phyloP scores from a whole-genome alignment of 2,329 filamentous ascomycete genomes.

The Neonectria sp. region DNA sequence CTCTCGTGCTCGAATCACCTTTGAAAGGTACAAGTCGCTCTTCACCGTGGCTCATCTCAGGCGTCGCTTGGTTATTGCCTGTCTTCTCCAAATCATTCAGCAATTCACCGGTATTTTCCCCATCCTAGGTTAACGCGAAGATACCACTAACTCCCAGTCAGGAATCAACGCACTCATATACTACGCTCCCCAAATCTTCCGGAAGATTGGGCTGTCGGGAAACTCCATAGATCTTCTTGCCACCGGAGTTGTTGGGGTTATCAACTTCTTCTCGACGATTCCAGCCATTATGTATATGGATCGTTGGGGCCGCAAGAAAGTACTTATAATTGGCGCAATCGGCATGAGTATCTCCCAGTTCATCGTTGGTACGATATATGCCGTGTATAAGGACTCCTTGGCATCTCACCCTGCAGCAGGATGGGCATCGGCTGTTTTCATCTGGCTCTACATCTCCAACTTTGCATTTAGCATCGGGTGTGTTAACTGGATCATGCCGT shows the following conservation, averaged over 20 bases:
- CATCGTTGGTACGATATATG: constrained; percentile 31
- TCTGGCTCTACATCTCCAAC: constrained; percentile 31
- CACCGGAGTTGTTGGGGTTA: constrained; percentile 39
- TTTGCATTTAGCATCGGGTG: constrained; percentile 27
- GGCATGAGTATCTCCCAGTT: constrained; percentile 30
- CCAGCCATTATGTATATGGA: constrained; percentile 36
- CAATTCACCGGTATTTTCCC: constrained; percentile 18
- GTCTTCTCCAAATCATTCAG: constrained; percentile 22
- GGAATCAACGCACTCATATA: constrained; percentile 62
- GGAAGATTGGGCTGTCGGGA: constrained; percentile 62
- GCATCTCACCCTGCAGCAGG: constrained; percentile 28
- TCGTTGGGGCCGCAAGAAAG: constrained; percentile 31
- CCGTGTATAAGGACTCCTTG: constrained; percentile 29
- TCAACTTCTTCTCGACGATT: constrained; percentile 37
- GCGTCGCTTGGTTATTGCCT: constrained; percentile 22
- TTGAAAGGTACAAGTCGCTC: constrained; percentile 28
- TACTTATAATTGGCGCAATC: constrained; percentile 27
- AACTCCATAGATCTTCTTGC: constrained; percentile 37
- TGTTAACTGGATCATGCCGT: constrained; percentile 30
- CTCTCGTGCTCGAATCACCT: neutral
- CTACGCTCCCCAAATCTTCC: constrained; percentile 71
- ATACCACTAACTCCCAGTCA: neutral
- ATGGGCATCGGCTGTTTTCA: constrained; percentile 30
- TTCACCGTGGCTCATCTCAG: constrained; percentile 23
- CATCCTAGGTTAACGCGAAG: accelerated